Evolutionary conservation across 2,329 filamentous ascomycete species (phyloP).

Genomic region (Neospermospora avenae): DNA sequence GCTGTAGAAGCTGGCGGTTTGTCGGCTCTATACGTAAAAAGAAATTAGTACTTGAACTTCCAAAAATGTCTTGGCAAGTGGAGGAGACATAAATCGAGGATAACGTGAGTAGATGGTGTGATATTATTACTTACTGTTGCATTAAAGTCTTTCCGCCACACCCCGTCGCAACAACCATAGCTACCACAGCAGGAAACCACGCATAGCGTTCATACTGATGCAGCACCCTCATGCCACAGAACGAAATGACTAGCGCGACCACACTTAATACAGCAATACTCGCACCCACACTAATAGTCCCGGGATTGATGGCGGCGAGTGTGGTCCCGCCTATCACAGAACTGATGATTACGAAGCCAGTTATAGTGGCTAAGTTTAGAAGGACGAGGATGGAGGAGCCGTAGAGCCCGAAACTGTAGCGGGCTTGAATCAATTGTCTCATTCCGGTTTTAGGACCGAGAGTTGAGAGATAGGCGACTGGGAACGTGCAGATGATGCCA

Average conservation of each 20-base stretch:
- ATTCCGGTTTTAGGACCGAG: conserved; percentile 61
- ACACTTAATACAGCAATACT: conserved; percentile 61
- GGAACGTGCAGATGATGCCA: conserved; percentile 49
- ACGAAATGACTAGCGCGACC: conserved; percentile 56
- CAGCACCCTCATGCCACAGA: conserved; percentile 56
- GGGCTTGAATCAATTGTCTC: conserved; percentile 63
- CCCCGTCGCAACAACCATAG: conserved; percentile 52
- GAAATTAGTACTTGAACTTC: too few species aligned
- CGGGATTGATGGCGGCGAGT: conserved; percentile 50
- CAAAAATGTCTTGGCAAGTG: too few species aligned
- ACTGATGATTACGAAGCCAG: conserved; percentile 61
- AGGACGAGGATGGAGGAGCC: conserved; percentile 57
- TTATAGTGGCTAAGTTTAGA: conserved; percentile 60
- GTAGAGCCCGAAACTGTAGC: conserved; percentile 60
- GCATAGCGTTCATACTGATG: conserved; percentile 57
- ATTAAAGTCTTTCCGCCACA: conserved; percentile 49
- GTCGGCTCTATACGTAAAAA: too few species aligned
- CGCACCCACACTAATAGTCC: conserved; percentile 47
- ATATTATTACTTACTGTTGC: conserved; percentile 43
- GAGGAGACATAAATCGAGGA: too few species aligned
- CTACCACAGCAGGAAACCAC: conserved; percentile 53
- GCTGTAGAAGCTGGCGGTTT: conserved; percentile 44
- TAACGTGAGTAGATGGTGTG: too few species aligned
- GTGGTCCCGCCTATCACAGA: conserved; percentile 59
- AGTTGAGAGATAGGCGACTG: conserved; percentile 55